Conservation (phyloP, 495 filamentous ascomycete genomes). For the Daldinia childiae region DNA sequence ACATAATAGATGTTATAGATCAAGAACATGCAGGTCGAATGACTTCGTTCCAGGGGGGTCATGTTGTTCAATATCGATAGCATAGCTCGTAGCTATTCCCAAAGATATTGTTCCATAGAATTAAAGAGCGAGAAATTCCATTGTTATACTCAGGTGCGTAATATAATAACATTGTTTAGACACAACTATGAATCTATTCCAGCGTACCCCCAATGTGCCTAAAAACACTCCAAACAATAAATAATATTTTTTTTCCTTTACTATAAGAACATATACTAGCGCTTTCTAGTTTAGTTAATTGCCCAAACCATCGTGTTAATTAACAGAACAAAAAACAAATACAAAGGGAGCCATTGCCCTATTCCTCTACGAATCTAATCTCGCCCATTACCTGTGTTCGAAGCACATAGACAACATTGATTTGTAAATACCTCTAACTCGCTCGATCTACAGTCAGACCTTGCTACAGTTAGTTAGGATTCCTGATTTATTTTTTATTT, state of each 20-base stretch:
- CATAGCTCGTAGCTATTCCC: not conserved
- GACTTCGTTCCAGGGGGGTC: not conserved
- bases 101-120: not conserved
- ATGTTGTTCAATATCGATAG: not conserved
- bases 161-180: too few relatives aligned
- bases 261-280: not conserved
- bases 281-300: not conserved
- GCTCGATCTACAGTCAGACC: too few relatives aligned
- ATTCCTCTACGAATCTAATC: too few relatives aligned
- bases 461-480: too few relatives aligned
- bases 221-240: not conserved
- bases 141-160: not conserved
- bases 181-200: too few relatives aligned
- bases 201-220: too few relatives aligned
- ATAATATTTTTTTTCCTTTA: not conserved
- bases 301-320: not conserved
- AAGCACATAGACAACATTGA: too few relatives aligned
- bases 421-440: too few relatives aligned
- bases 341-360: too few relatives aligned
- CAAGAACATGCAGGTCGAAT: not conserved
- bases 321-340: not conserved
- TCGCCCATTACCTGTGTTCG: too few relatives aligned
- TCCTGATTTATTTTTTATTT: too few relatives aligned
- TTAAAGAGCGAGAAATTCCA: not conserved
- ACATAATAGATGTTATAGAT: not conserved